Percentiles rank a stretch among this genome's conserved stretches.
These are phyloP conservation scores for Auxenochlorella pyrenoidosa DNA, from an alignment of 139 green algal genomes.

Conservation along the genomic window DNA sequence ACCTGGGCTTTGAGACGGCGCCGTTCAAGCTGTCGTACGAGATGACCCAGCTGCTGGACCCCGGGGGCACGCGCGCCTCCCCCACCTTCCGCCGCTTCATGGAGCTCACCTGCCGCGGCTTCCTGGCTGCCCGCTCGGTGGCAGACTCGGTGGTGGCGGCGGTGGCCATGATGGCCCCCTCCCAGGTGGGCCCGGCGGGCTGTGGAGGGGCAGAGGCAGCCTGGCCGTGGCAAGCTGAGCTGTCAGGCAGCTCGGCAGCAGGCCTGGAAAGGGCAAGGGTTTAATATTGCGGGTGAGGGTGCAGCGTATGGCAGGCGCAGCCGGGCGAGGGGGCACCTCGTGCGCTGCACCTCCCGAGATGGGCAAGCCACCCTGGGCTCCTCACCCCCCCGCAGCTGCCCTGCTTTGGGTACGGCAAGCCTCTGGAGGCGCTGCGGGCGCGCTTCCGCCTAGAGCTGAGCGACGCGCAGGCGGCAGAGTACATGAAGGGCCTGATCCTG, in stretches of 20 bases:
- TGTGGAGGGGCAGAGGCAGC: not conserved
- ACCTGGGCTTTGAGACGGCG: constrained; percentile 93
- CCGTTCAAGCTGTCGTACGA: constrained; percentile 98
- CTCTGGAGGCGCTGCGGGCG: constrained; percentile 66
- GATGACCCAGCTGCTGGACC: constrained; percentile 97
- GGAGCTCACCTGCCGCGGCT: constrained; percentile 56
- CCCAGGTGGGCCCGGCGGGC: constrained; percentile 7
- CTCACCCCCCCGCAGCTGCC: constrained; percentile 54
- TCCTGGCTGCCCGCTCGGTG: constrained; percentile 47
- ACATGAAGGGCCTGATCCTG: constrained; percentile 78
- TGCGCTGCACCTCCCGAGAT: not conserved
- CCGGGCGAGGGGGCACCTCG: not conserved
- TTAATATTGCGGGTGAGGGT: too few relatives aligned
- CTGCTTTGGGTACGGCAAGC: constrained; percentile 78
- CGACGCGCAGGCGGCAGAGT: constrained; percentile 69
- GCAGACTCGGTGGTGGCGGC: constrained; percentile 63
- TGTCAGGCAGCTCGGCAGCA: not conserved
- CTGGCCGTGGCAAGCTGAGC: not conserved
- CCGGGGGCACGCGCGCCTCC: constrained; percentile 52
- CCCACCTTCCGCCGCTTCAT: constrained; percentile 58
- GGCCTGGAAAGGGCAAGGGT: not conserved
- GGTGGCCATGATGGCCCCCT: constrained; percentile 68
- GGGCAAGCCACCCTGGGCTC: too few relatives aligned
- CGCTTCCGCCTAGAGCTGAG: constrained; percentile 83
- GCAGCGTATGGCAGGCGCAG: too few relatives aligned